phyloP scores from a whole-genome alignment of 2,329 filamentous ascomycete genomes.

The Pestalotiopsis sp. region DNA sequence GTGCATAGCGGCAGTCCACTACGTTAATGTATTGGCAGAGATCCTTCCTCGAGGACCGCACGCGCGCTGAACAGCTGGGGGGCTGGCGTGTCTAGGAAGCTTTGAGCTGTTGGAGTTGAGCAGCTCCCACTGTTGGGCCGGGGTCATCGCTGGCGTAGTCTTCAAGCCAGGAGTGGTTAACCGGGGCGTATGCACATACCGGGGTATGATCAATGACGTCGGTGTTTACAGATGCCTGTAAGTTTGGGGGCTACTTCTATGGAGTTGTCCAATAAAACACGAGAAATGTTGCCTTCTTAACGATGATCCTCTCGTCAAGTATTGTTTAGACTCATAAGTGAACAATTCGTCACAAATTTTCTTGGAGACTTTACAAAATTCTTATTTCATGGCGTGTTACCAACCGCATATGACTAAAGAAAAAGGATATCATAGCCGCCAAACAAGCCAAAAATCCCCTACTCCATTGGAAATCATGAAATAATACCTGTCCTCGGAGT shows the following conservation, averaged over 20 bases:
- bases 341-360: too few species aligned
- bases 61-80: background rate
- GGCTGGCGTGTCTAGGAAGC: background rate
- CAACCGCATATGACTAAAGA: background rate
- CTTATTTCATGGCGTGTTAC: background rate
- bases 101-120: conserved; percentile 6
- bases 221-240: background rate
- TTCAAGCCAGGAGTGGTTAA: background rate
- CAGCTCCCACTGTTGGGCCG: background rate
- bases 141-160: background rate
- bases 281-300: too few species aligned
- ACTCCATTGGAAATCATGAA: too few species aligned
- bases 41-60: background rate
- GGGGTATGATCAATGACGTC: background rate
- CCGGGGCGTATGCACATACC: conserved; percentile 2
- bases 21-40: background rate
- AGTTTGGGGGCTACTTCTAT: background rate
- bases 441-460: conserved; percentile 10
- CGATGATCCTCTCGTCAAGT: too few species aligned
- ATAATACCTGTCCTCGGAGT: too few species aligned
- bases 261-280: too few species aligned
- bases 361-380: too few species aligned
- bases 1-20: conserved; percentile 5
- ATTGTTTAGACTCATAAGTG: too few species aligned
- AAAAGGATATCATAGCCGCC: background rate